Conservation (phyloP, 345 rosid species). For the Crucihimalaya himalaica region DNA sequence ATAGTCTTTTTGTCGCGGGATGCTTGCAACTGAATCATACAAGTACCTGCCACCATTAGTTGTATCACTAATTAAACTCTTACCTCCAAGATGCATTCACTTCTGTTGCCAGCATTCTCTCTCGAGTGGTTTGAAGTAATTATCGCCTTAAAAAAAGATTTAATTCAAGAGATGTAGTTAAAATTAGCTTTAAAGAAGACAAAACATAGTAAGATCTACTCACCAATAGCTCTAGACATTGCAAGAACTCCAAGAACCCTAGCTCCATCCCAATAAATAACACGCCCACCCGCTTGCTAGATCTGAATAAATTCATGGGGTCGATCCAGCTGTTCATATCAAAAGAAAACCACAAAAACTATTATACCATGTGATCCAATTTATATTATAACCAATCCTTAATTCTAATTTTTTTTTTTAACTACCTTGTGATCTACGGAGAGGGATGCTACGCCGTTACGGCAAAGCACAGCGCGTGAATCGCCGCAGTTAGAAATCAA, state of each 20-base stretch:
- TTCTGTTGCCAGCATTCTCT: too few relatives aligned
- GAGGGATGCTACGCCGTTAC: conserved; percentile 74
- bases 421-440: conserved; percentile 73
- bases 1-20: too few relatives aligned
- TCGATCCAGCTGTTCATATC: conserved; percentile 69
- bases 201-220: background rate
- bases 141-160: conserved; percentile 60
- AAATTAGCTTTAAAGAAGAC: background rate
- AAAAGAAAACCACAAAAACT: background rate
- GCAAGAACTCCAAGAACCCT: conserved; percentile 88
- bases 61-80: too few relatives aligned
- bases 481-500: conserved; percentile 85
- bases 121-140: conserved; percentile 91
- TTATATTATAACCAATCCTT: too few relatives aligned
- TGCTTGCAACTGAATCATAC: too few relatives aligned
- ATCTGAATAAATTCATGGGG: conserved; percentile 77
- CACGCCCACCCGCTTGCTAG: conserved; percentile 77
- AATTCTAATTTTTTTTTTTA: too few relatives aligned
- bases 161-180: background rate
- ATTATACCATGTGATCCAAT: background rate
- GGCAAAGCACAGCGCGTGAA: conserved; percentile 85
- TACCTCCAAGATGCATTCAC: too few relatives aligned
- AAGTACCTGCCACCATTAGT: too few relatives aligned
- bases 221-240: conserved; percentile 95
- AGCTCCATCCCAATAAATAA: conserved; percentile 87